Conservation (phyloP, 768 basidiomycete species). For the Lyophyllum shimeji region DNA sequence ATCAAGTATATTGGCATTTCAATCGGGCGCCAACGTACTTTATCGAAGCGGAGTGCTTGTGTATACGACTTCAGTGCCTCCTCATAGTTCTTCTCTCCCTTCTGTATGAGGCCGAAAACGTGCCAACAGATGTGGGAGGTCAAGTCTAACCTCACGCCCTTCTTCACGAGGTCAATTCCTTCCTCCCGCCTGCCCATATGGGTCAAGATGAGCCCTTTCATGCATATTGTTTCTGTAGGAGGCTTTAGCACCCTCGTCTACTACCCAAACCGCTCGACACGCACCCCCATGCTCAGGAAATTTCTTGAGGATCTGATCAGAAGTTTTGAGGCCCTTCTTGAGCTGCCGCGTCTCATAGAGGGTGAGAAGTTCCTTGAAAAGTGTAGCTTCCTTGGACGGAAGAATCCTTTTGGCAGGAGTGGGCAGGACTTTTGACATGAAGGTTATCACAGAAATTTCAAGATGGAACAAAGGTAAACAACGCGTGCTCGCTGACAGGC, state of each 20-base stretch:
- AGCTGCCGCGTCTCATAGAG: constrained; percentile 89
- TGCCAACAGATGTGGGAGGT: constrained; percentile 98
- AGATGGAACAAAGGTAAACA: constrained; percentile 38
- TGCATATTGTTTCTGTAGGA: constrained; percentile 82
- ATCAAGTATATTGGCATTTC: constrained; percentile 5
- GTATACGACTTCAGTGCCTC: constrained; percentile 92
- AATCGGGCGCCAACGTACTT: constrained; percentile 46
- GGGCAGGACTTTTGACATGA: constrained; percentile 37
- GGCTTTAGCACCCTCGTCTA: constrained; percentile 3
- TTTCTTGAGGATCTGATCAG: constrained; percentile 94
- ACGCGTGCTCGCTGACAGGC: constrained; percentile 32
- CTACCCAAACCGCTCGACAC: constrained; percentile 18
- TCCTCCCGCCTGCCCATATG: constrained; percentile 80
- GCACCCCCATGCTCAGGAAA: constrained; percentile 93
- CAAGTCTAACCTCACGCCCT: constrained; percentile 78
- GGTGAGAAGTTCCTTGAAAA: constrained; percentile 85
- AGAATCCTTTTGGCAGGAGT: constrained; percentile 54
- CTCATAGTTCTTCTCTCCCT: constrained; percentile 92
- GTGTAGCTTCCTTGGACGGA: constrained; percentile 77
- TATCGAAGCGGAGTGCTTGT: constrained; percentile 86
- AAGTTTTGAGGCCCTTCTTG: constrained; percentile 86
- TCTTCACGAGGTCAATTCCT: constrained; percentile 81
- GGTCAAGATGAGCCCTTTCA: constrained; percentile 89
- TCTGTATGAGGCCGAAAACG: constrained; percentile 93
- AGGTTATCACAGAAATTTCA: constrained; percentile 6